A percentile compares a stretch with the other conserved stretches of the same genome.
Conservation (phyloP, 1,139 yeast species). For the Yamadazyma atmosphaerica region DNA sequence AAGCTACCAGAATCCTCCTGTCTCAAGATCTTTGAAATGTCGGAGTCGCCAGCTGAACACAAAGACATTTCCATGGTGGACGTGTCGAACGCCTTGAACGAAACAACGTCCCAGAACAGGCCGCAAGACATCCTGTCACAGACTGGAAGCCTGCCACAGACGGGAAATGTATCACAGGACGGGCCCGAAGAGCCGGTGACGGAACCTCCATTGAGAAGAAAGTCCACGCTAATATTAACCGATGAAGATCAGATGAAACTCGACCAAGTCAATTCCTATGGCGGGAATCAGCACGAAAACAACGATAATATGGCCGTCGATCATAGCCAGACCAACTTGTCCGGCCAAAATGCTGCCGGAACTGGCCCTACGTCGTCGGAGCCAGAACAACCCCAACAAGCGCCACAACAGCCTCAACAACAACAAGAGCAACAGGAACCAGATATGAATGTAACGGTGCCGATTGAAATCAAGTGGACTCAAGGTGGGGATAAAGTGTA, state of each 20-base stretch:
- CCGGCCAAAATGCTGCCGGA: neutral
- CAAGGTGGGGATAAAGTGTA: conserved; percentile 90
- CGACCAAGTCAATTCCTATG: conserved; percentile 15
- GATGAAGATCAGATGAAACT: conserved; percentile 47
- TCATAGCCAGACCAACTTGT: conserved; percentile 16
- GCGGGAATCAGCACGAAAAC: conserved; percentile 11
- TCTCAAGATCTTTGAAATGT: no score
- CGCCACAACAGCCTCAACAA: conserved; percentile 2
- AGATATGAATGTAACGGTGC: conserved; percentile 47
- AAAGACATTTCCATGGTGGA: conserved; percentile 41
- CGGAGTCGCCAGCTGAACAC: no score
- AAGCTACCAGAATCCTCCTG: no score
- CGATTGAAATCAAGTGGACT: conserved; percentile 86
- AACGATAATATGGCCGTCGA: conserved; percentile 25
- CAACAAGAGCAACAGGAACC: conserved; percentile 12
- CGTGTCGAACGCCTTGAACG: conserved; percentile 31
- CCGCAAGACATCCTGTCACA: no score
- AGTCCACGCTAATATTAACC: conserved; percentile 42
- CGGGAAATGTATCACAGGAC: no score
- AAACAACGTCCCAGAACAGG: conserved; percentile 6
- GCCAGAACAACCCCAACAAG: neutral
- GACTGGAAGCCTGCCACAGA: no score
- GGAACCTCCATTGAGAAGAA: conserved; percentile 33
- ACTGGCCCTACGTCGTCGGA: neutral
- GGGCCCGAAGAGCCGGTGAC: conserved; percentile 3